Conservation (phyloP, 306 rosid species). For the Parietaria judaica region DNA sequence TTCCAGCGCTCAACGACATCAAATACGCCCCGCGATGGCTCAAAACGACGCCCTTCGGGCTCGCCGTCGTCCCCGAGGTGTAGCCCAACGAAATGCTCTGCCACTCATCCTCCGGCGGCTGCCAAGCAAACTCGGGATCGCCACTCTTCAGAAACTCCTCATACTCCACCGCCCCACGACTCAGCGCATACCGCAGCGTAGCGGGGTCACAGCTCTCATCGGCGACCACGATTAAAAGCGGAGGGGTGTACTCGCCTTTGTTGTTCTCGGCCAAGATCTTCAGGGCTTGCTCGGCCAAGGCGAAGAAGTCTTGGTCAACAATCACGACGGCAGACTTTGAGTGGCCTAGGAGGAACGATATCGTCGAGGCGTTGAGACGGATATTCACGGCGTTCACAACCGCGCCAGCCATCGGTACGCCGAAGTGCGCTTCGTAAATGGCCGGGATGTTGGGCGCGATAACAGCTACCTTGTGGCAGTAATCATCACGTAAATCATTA, state of each 20-base stretch:
- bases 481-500: no score
- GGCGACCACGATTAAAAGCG: slow-evolving; percentile 58
- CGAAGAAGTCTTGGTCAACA: slow-evolving; percentile 58
- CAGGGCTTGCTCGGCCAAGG: slow-evolving; percentile 61
- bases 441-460: slow-evolving; percentile 93
- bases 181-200: slow-evolving; percentile 29
- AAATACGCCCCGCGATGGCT: slow-evolving; percentile 85
- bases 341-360: slow-evolving; percentile 61
- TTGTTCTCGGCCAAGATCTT: slow-evolving; percentile 50
- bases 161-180: slow-evolving; percentile 54
- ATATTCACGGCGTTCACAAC: slow-evolving; percentile 54
- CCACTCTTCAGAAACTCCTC: slow-evolving; percentile 67
- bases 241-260: slow-evolving; percentile 40
- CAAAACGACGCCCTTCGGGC: slow-evolving; percentile 93
- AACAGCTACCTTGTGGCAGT: slow-evolving; percentile 53
- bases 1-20: slow-evolving; percentile 47
- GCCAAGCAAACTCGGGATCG: slow-evolving; percentile 74
- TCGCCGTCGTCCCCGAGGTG: slow-evolving; percentile 92
- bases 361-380: slow-evolving; percentile 48
- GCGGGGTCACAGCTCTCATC: slow-evolving; percentile 63
- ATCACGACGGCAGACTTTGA: slow-evolving; percentile 44
- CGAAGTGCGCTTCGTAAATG: slow-evolving; percentile 77
- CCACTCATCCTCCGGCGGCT: slow-evolving; percentile 95
- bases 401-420: slow-evolving; percentile 65
- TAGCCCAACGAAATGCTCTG: slow-evolving; percentile 92